Evolutionary conservation across 352 stramenopile species (phyloP), one percentile per base, ranked within the genome.

Genomic region (Phytophthora fragariae): DNA sequence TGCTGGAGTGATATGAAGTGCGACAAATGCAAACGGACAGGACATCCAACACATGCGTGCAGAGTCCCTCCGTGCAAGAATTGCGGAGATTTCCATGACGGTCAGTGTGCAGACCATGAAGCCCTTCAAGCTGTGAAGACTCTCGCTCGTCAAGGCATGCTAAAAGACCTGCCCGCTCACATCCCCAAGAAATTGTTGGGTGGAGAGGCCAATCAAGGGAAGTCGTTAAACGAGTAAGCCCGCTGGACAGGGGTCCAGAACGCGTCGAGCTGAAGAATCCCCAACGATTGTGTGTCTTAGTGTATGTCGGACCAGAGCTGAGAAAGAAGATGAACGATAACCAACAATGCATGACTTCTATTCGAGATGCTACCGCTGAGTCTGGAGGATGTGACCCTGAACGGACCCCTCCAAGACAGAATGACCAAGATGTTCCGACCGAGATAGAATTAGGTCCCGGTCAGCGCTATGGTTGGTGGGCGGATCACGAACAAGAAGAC

Each of bases 191-290:
- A 21, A 21, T 21, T 21, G 19, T 21, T 21, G 19, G 19, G 19
- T 21, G 19, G 19, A 21, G 19, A 21, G 19, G 19, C 19, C 19
- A 21, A 21, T 21, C 19, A 24, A 29, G 61, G 21, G 24, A 50
- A 54, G 21, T 19, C 24, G 64, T 72, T 54, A 76, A 76, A 76
- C 69, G n/a, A 72, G 17, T 52, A 21, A 21, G 19, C 19, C 19
- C 19, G 19, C 19, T 21, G 19, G 19, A 21, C 19, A 21, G 19
- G 19, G 19, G 19, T 21, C 19, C 19, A 21, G 19, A 21, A 21
- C 19, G 19, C 19, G 19, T 21, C 19, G 19, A 0, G 19, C 19
- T 21, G 19, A 21, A 21, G 19, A 21, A 21, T 21, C 19, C 19
- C 19, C 19, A 21, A 21, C 19, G 19, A 21, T 21, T 21, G 19